Evolutionary conservation across 2,329 filamentous ascomycete genomes (phyloP).

Genomic region (Alternaria burnsii): DNA sequence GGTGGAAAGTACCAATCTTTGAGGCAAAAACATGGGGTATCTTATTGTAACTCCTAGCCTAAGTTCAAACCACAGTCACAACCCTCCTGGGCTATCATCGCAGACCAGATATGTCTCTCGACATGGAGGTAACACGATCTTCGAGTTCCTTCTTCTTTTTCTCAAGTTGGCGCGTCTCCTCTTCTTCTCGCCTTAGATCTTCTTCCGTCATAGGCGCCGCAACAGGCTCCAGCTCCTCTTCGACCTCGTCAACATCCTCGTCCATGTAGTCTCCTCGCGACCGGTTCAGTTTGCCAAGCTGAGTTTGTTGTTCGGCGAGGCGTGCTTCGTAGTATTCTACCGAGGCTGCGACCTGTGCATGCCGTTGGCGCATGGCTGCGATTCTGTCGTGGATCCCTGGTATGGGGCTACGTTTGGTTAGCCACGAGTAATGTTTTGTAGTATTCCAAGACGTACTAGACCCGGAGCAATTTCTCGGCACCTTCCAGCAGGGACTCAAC

Average conservation of each 20-base stretch:
- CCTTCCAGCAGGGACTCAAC: conserved; percentile 84
- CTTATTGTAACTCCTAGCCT: conserved; percentile 12
- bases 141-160: conserved; percentile 69
- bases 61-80: neutral
- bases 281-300: conserved; percentile 76
- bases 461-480: conserved; percentile 87
- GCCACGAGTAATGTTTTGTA: neutral
- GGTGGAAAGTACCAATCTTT: too few species aligned
- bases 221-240: conserved; percentile 52
- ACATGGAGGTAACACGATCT: conserved; percentile 72
- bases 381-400: conserved; percentile 82
- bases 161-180: conserved; percentile 71
- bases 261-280: conserved; percentile 66
- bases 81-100: conserved; percentile 35
- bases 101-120: conserved; percentile 71
- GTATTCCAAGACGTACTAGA: conserved; percentile 69
- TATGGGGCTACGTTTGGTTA: conserved; percentile 64
- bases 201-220: conserved; percentile 69
- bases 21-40: conserved; percentile 6
- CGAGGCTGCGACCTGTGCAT: conserved; percentile 75
- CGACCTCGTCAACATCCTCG: conserved; percentile 60
- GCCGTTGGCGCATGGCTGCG: conserved; percentile 72
- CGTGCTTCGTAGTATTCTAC: conserved; percentile 81
- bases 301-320: conserved; percentile 77
- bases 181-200: conserved; percentile 73